Conservation (phyloP, 352 stramenopile species). For the Phytophthora lateralis region DNA sequence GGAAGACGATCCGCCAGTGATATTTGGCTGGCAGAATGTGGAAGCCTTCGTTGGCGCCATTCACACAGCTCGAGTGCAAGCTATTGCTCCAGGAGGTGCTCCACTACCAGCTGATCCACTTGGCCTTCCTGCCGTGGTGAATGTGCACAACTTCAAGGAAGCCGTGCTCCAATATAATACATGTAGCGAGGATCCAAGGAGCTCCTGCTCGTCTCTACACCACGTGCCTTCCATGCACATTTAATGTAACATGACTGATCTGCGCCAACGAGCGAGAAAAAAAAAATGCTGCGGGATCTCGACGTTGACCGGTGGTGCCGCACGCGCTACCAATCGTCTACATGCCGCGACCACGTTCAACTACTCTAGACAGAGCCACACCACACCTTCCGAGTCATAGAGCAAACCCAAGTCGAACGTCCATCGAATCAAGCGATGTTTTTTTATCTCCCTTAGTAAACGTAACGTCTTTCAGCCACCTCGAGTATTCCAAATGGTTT, state of each 20-base stretch:
- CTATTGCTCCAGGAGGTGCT: constrained; percentile 8
- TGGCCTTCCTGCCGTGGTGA: constrained; percentile 10
- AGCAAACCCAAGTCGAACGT: background rate
- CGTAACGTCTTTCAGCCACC: too few species aligned
- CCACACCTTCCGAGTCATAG: constrained; percentile 4
- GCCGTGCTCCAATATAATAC: constrained; percentile 11
- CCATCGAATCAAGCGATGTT: too few species aligned
- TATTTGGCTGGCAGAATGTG: constrained; percentile 1
- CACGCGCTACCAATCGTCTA: constrained; percentile 10
- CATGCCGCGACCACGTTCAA: constrained; percentile 4
- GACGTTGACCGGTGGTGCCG: constrained; percentile 2
- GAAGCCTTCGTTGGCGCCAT: background rate
- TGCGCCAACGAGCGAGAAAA: too few species aligned
- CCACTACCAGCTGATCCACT: constrained; percentile 14
- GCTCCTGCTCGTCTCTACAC: constrained; percentile 9
- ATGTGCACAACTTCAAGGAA: constrained; percentile 17
- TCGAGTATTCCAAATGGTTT: too few species aligned
- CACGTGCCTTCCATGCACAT: constrained; percentile 16
- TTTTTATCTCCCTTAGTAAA: too few species aligned
- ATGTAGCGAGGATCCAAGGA: constrained; percentile 1
- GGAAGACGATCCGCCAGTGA: constrained; percentile 5
- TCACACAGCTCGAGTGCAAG: constrained; percentile 7
- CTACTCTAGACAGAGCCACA: constrained; percentile 4
- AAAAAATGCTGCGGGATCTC: background rate
- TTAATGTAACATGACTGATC: too few species aligned